Conservation (phyloP, 345 rosid species). For the Noccaea caerulescens region DNA sequence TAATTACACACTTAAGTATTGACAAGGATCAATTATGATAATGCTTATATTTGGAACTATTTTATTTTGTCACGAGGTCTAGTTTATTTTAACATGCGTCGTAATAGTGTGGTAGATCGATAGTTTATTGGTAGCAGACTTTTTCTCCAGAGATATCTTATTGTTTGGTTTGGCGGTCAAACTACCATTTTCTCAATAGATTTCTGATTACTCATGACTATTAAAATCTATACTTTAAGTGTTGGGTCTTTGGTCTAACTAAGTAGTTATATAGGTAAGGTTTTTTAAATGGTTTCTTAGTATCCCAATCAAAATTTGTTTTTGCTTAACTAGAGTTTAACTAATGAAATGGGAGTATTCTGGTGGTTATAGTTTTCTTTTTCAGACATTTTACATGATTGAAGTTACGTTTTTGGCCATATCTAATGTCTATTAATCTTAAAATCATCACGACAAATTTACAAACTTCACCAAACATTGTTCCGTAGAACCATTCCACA, state of each 20-base stretch:
- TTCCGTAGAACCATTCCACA: constrained; percentile 7
- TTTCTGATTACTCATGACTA: neutral
- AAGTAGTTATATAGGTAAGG: no score
- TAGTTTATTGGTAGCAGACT: constrained; percentile 11
- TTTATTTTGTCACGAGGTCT: constrained; percentile 15
- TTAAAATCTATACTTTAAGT: neutral
- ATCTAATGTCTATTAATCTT: no score
- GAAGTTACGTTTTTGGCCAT: neutral
- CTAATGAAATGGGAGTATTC: no score
- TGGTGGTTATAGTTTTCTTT: neutral
- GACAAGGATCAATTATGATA: constrained; percentile 18
- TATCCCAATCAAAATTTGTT: constrained; percentile 15
- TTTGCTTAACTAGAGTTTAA: no score
- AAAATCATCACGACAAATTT: no score
- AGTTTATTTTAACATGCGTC: constrained; percentile 2
- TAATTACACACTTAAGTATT: constrained; percentile 23
- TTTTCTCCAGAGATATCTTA: neutral
- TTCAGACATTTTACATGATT: neutral
- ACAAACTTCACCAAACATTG: neutral
- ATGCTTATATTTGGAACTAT: constrained; percentile 23
- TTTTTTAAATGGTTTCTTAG: neutral
- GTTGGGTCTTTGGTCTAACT: neutral
- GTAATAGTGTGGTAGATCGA: neutral
- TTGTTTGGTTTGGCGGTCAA: constrained; percentile 35
- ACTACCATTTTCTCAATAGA: constrained; percentile 11